Conservation (phyloP, 148 eudicot genomes). For the Fagopyrum homotropicum region DNA sequence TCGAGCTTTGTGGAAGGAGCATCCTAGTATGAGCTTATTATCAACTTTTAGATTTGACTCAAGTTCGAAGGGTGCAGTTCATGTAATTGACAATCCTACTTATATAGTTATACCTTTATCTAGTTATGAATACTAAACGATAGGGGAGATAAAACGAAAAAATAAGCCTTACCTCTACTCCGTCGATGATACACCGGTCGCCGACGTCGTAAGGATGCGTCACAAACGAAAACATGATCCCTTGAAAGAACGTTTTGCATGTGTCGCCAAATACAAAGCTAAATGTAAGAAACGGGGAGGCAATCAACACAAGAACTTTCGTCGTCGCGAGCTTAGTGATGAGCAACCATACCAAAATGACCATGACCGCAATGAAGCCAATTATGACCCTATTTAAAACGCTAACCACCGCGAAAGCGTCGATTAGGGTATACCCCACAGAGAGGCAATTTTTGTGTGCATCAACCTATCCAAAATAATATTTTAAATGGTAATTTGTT, state of each 20-base stretch:
- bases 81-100: too few species aligned
- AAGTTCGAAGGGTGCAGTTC: too few species aligned
- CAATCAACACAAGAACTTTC: conserved; percentile 15
- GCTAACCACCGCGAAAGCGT: background rate
- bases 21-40: too few species aligned
- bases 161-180: background rate
- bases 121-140: too few species aligned
- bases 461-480: background rate
- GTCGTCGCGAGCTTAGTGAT: conserved; percentile 11
- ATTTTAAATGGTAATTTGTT: too few species aligned
- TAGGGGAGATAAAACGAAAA: too few species aligned
- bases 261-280: background rate
- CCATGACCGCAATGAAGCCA: background rate
- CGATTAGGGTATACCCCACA: conserved; percentile 1
- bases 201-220: conserved; percentile 18
- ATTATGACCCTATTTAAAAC: background rate
- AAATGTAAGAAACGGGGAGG: conserved; percentile 12
- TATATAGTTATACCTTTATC: too few species aligned
- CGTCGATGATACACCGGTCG: conserved; percentile 13
- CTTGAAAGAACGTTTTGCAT: conserved; percentile 15
- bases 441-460: conserved; percentile 9
- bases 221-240: conserved; percentile 18
- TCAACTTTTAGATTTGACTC: too few species aligned
- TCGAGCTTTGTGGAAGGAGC: too few species aligned
- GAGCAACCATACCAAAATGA: conserved; percentile 1